phyloP scores from a whole-genome alignment of 441 rosid genomes.

The Pelargonium myrrhifolium region DNA sequence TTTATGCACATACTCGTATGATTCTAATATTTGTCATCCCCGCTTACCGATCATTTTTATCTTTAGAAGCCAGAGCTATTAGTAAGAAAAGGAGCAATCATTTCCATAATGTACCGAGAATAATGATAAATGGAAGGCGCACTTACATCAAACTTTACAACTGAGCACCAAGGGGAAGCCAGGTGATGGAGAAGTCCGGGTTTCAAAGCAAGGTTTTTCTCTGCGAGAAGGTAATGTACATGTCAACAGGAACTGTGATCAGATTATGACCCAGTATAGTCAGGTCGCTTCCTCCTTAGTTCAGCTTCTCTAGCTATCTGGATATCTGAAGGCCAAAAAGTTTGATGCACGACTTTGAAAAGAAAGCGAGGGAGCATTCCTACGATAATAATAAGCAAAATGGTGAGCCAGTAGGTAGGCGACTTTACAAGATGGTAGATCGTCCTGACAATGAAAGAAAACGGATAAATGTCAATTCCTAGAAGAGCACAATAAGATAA shows the following conservation, averaged over 20 bases:
- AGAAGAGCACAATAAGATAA: constrained; percentile 8
- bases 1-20: no score
- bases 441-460: constrained; percentile 46
- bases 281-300: constrained; percentile 32
- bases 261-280: constrained; percentile 24
- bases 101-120: no score
- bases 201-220: constrained; percentile 1
- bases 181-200: constrained; percentile 21
- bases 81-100: no score
- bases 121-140: no score
- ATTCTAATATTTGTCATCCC: no score
- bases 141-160: not conserved
- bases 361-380: constrained; percentile 66
- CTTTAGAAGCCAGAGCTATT: no score
- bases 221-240: constrained; percentile 23
- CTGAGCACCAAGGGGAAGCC: constrained; percentile 24
- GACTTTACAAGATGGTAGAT: constrained; percentile 53
- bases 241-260: constrained; percentile 33
- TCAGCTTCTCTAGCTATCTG: constrained; percentile 69
- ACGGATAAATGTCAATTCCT: constrained; percentile 6
- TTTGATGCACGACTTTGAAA: constrained; percentile 46
- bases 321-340: constrained; percentile 66
- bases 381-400: constrained; percentile 40
- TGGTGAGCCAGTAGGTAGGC: constrained; percentile 69
- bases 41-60: no score